A percentile compares a stretch with the other conserved stretches of the same genome.
Evolutionary conservation across 495 filamentous ascomycete species (phyloP).

Genomic region (Sabuloglossum arenarium): DNA sequence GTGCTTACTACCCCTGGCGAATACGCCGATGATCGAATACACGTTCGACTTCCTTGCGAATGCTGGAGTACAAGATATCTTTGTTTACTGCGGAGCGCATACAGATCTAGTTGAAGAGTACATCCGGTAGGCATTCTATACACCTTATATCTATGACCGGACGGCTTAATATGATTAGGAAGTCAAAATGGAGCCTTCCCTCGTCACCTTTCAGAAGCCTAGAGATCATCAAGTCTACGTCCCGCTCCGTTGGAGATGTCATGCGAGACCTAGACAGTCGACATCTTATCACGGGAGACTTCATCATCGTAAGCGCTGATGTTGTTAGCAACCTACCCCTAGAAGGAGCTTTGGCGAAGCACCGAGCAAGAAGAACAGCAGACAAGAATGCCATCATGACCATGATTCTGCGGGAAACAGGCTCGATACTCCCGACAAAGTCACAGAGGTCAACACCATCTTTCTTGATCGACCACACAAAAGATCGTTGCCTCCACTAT

Average conservation of each 20-base stretch:
- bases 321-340: conserved; percentile 81
- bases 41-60: conserved; percentile 90
- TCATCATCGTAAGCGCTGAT: conserved; percentile 82
- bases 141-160: not conserved
- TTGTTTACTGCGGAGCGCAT: conserved; percentile 79
- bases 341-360: conserved; percentile 52
- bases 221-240: conserved; percentile 68
- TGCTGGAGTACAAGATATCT: conserved; percentile 80
- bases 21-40: conserved; percentile 90
- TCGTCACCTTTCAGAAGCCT: conserved; percentile 72
- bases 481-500: conserved; percentile 77
- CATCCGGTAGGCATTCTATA: conserved; percentile 30
- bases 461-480: conserved; percentile 67
- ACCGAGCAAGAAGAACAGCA: conserved; percentile 57
- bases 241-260: conserved; percentile 80
- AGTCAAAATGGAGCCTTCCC: conserved; percentile 43
- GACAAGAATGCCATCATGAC: conserved; percentile 98
- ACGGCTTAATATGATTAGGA: conserved; percentile 16
- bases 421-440: conserved; percentile 53
- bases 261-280: conserved; percentile 86
- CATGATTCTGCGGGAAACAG: conserved; percentile 67
- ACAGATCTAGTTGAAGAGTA: conserved; percentile 77
- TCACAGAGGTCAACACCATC: conserved; percentile 50
- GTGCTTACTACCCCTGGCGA: conserved; percentile 89
- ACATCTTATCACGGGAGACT: conserved; percentile 70